Percentiles rank a stretch among this genome's conserved stretches.
Conservation (phyloP, 2,329 filamentous ascomycete genomes). For the Bipolaris victoriae region DNA sequence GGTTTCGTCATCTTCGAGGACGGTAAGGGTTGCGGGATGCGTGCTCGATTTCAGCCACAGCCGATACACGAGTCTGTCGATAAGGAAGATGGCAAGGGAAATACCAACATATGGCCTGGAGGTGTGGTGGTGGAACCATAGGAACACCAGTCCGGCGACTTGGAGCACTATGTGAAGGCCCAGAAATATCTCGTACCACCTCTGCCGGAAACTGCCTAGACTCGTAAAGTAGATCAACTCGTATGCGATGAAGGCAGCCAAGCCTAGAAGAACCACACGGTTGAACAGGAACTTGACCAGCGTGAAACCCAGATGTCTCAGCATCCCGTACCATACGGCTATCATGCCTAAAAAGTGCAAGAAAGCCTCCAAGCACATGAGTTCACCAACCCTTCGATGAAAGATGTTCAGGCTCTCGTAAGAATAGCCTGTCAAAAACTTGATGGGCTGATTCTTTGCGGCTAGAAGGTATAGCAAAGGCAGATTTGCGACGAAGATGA, state of each 20-base stretch:
- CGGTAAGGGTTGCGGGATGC: slow-evolving; percentile 57
- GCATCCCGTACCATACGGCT: slow-evolving; percentile 59
- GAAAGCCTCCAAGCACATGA: slow-evolving; percentile 65
- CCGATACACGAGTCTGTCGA: slow-evolving; percentile 65
- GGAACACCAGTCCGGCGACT: slow-evolving; percentile 59
- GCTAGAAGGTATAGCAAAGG: slow-evolving; percentile 66
- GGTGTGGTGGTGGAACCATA: slow-evolving; percentile 65
- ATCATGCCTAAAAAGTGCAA: slow-evolving; percentile 64
- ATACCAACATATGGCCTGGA: slow-evolving; percentile 60
- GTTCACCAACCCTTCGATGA: slow-evolving; percentile 67
- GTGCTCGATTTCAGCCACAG: slow-evolving; percentile 59
- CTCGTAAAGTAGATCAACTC: slow-evolving; percentile 68
- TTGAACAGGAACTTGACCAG: slow-evolving; percentile 59
- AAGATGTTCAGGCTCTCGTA: slow-evolving; percentile 72
- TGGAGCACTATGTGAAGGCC: slow-evolving; percentile 65
- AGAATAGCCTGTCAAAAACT: slow-evolving; percentile 65
- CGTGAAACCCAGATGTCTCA: slow-evolving; percentile 58
- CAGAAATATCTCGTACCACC: slow-evolving; percentile 69
- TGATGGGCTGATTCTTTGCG: slow-evolving; percentile 70
- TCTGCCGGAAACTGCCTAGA: slow-evolving; percentile 63
- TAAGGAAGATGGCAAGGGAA: slow-evolving; percentile 62
- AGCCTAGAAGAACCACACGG: slow-evolving; percentile 60
- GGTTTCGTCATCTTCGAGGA: slow-evolving; percentile 65
- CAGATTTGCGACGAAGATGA: slow-evolving; percentile 59
- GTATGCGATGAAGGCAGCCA: slow-evolving; percentile 63